Base-by-base conservation (phyloP, 345 rosid genomes). In the Melastoma malabathricum region DNA sequence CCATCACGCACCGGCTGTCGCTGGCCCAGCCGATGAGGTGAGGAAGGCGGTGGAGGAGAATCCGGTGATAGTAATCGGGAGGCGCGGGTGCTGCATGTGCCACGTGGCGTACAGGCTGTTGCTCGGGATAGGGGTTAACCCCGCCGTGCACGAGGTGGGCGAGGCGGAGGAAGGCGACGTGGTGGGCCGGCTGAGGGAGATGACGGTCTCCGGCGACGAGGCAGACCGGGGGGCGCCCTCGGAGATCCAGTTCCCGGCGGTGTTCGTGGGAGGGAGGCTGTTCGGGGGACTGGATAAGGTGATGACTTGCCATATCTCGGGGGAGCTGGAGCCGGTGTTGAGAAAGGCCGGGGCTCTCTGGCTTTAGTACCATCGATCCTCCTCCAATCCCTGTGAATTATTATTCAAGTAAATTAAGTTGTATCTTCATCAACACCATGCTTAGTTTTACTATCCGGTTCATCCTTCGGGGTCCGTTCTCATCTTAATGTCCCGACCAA, bases 211-310 rank as follows among this genome's bases (percentile, higher is more conserved):
- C 9, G 2, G 10, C 0, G 45, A 5, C 17, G 31, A 4, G 8
- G 15, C 18, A 4, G 57, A 39, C 0, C 62, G 50, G 1, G 56
- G 15, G 3, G 0, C 0, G 71, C 0, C 41, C 23, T 13, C 15
- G 31, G 34, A 57, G 39, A 48, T 73, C 49, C 76, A 80, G 54
- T 74, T 83, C 46, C 97, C 97, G 34, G 84, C 68, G 44, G 82
- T 89, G 38, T 89, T 77, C 12, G 65, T 89, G 0, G 95, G 97
- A 2, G 97, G 97, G 19, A 76, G 70, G 47, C 51, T 85, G 73
- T 77, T 89, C 39, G 97, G 97, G 44, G 95, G 95, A 39, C 59
- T 89, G 45, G 97, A 89, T 50, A 81, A 68, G 57, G 78, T 89
- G 51, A 82, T 89, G 81, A 66, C 95, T 2, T 67, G 82, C 57